Evolutionary conservation across 2,329 filamentous ascomycete genomes (phyloP), one percentile per base, ranked within the genome.

Genomic region (Beauveria australis): DNA sequence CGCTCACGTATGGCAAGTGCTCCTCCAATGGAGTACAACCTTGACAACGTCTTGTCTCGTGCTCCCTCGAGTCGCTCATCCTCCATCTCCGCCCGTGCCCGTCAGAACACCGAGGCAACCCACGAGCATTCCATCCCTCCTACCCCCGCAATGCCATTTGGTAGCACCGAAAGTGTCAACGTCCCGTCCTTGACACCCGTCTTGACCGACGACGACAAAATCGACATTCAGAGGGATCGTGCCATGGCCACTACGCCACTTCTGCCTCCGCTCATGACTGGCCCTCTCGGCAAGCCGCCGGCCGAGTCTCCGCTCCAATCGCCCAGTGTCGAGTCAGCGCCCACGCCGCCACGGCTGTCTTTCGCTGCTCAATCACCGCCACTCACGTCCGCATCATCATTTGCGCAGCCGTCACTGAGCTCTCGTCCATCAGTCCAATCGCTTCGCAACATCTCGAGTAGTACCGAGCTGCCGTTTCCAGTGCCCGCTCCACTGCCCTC

Each of bases 291-390:
- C 49, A 74, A 83, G 47, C 80, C 85, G 0, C 81, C 82, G 1
- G 78, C 88, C 37, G 82, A 89, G 62, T 95, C 91, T 8, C 91
- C 92, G n/a, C 78, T 96, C 28, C 91, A 95, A 72, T 95, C 91
- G 0, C 92, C 92, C 0, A 88, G 86, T 0, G 82, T 94, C 19
- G 89, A 70, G 37, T 68, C 87, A 10, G 85, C 86, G n/a, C 75
- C 81, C 63, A 74, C 70, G 22, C 70, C 71, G 3, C 76, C 75
- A 37, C 67, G 79, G 52, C 70, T 70, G 59, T 74, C 71, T 63
- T 75, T 73, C 3, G 72, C 74, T 1, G 63, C 70, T 6, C 70
- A 75, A 14, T 79, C 87, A 9, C 89, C 89, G 3, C 64, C 69
- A 7, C 68, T 64, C 16, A 61, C 55, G 26, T 53, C 61, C n/a